phyloP scores from a whole-genome alignment of 1,284 basidiomycete genomes.

The Taiwanofungus camphoratus region DNA sequence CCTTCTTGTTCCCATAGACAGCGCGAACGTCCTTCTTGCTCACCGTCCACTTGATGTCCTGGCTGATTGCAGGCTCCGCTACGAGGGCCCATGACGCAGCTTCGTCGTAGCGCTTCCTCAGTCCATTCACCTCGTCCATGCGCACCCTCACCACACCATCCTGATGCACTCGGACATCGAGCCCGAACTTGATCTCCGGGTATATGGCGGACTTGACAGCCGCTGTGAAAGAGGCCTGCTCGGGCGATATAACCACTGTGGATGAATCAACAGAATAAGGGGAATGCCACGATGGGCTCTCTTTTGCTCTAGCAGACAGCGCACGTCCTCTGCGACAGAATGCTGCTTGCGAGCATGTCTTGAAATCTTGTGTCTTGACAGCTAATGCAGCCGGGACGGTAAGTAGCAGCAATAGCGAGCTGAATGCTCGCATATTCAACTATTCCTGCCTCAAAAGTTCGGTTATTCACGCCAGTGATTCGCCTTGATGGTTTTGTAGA shows the following conservation, averaged over 20 bases:
- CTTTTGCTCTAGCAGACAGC: constrained; percentile 64
- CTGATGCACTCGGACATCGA: constrained; percentile 77
- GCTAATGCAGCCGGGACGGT: constrained; percentile 35
- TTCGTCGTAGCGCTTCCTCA: constrained; percentile 84
- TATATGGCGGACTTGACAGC: constrained; percentile 74
- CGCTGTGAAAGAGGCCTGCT: constrained; percentile 63
- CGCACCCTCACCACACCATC: constrained; percentile 82
- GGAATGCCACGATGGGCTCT: constrained; percentile 60
- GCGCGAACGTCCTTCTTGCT: constrained; percentile 58
- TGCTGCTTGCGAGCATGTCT: constrained; percentile 83
- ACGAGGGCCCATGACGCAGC: constrained; percentile 83
- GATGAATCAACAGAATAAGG: constrained; percentile 74
- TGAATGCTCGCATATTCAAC: constrained; percentile 4
- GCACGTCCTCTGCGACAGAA: constrained; percentile 88
- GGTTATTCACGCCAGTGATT: too few species aligned
- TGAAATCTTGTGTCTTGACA: constrained; percentile 81
- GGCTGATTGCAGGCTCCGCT: constrained; percentile 57
- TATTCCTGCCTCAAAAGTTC: too few species aligned
- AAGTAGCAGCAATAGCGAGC: constrained; percentile 23
- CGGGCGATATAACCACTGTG: constrained; percentile 43
- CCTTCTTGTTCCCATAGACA: constrained; percentile 49
- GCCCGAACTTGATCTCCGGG: constrained; percentile 73
- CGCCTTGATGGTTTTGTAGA: too few species aligned
- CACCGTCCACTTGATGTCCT: constrained; percentile 53
- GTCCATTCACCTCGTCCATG: constrained; percentile 79